Conservation (phyloP, 108 stramenopile genomes). For the Cyclotella cryptica region DNA sequence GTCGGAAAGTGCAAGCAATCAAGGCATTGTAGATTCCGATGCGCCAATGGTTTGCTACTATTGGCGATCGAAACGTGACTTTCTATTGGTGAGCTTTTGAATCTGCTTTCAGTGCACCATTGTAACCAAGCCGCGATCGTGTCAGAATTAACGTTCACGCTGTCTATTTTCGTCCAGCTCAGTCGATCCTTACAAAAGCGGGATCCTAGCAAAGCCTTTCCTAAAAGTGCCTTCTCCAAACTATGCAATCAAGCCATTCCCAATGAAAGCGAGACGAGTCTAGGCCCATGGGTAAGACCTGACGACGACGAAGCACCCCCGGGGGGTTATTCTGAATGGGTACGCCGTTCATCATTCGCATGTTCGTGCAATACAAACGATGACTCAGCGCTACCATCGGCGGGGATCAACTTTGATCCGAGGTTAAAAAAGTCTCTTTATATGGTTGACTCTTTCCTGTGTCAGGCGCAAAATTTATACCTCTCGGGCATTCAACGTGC, state of each 20-base stretch:
- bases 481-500: neutral
- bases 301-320: slow-evolving; percentile 18
- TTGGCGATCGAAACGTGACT: slow-evolving; percentile 46
- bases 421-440: slow-evolving; percentile 34
- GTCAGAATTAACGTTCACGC: neutral
- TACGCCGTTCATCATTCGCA: neutral
- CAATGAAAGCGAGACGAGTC: too few species aligned
- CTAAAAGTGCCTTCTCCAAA: slow-evolving; percentile 39
- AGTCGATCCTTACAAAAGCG: slow-evolving; percentile 28
- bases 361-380: neutral
- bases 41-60: slow-evolving; percentile 6
- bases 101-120: neutral
- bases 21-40: neutral
- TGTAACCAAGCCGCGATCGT: neutral
- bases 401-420: slow-evolving; percentile 8
- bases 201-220: slow-evolving; percentile 11
- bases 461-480: neutral
- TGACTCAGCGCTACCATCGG: too few species aligned
- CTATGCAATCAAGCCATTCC: slow-evolving; percentile 21
- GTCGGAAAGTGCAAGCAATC: neutral
- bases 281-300: slow-evolving; percentile 40
- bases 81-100: slow-evolving; percentile 27
- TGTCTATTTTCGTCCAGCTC: slow-evolving; percentile 3
- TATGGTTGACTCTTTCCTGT: slow-evolving; percentile 30
- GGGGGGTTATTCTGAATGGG: slow-evolving; percentile 17